Conservation (phyloP, 805 yeast genomes). For the Hanseniaspora occidentalis region DNA sequence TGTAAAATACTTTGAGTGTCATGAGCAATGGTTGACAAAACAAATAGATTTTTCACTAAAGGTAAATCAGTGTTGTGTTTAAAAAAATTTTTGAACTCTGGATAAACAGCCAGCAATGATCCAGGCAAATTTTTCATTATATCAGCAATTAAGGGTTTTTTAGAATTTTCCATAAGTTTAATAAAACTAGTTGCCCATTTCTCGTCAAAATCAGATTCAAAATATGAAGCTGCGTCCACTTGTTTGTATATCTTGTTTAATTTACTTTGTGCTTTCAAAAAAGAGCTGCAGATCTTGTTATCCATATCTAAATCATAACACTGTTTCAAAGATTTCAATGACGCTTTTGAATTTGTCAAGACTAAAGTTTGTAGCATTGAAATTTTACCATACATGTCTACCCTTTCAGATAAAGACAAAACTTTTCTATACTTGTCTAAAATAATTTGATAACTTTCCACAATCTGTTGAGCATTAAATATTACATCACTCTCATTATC, state of each 20-base stretch:
- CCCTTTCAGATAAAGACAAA: constrained; percentile 17
- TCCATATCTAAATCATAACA: constrained; percentile 77
- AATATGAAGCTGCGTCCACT: constrained; percentile 28
- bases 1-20: not conserved
- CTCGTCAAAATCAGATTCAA: constrained; percentile 21
- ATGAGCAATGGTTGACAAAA: not conserved
- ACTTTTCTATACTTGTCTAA: constrained; percentile 18
- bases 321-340: constrained; percentile 40
- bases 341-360: constrained; percentile 38
- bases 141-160: not conserved
- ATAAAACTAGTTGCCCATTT: constrained; percentile 17
- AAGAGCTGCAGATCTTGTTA: constrained; percentile 40
- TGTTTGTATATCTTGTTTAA: constrained; percentile 25
- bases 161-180: not conserved
- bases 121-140: not conserved
- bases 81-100: not conserved
- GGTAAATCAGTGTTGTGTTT: constrained; percentile 1
- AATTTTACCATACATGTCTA: constrained; percentile 19
- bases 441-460: constrained; percentile 10
- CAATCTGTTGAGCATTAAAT: not conserved
- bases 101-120: not conserved
- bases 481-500: not conserved
- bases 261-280: constrained; percentile 41
- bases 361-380: constrained; percentile 36
- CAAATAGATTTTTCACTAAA: not conserved